A percentile compares a stretch with the other conserved stretches of the same genome.
These are phyloP conservation scores for Orbilia ellipsospora DNA, from an alignment of 2,329 filamentous ascomycete genomes.

Conservation along the genomic window DNA sequence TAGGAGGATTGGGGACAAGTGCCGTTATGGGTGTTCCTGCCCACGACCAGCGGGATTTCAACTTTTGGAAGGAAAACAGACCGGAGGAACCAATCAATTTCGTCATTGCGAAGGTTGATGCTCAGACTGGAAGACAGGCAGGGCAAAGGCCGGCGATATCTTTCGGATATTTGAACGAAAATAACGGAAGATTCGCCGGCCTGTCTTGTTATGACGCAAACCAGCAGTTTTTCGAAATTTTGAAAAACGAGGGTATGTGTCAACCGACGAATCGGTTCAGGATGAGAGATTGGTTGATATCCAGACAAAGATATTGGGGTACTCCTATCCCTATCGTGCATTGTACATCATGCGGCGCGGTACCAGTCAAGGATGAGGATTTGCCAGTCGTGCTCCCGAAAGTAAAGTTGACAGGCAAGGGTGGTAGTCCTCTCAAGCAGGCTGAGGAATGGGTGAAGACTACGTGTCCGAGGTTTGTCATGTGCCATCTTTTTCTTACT, in stretches of 20 bases:
- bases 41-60: slow-evolving; percentile 80
- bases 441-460: slow-evolving; percentile 79
- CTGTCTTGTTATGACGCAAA: slow-evolving; percentile 72
- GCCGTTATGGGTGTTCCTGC: slow-evolving; percentile 93
- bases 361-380: slow-evolving; percentile 79
- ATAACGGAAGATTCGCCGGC: slow-evolving; percentile 74
- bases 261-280: slow-evolving; percentile 73
- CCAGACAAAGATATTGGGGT: slow-evolving; percentile 92
- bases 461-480: slow-evolving; percentile 71
- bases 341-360: slow-evolving; percentile 78
- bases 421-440: slow-evolving; percentile 80
- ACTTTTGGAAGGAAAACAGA: slow-evolving; percentile 81
- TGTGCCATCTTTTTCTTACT: not conserved
- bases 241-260: slow-evolving; percentile 55
- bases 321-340: slow-evolving; percentile 90
- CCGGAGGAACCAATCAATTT: slow-evolving; percentile 69
- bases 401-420: slow-evolving; percentile 75
- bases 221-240: slow-evolving; percentile 24
- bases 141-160: slow-evolving; percentile 63
- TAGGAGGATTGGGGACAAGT: slow-evolving; percentile 85
- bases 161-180: slow-evolving; percentile 74
- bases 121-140: slow-evolving; percentile 63
- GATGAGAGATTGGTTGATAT: slow-evolving; percentile 88
- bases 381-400: slow-evolving; percentile 80
- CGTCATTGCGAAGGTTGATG: slow-evolving; percentile 66